A percentile compares a stretch with the other conserved stretches of the same genome.
Evolutionary conservation across 2,329 filamentous ascomycete genomes (phyloP).

Genomic region (Talaromyces sp.): DNA sequence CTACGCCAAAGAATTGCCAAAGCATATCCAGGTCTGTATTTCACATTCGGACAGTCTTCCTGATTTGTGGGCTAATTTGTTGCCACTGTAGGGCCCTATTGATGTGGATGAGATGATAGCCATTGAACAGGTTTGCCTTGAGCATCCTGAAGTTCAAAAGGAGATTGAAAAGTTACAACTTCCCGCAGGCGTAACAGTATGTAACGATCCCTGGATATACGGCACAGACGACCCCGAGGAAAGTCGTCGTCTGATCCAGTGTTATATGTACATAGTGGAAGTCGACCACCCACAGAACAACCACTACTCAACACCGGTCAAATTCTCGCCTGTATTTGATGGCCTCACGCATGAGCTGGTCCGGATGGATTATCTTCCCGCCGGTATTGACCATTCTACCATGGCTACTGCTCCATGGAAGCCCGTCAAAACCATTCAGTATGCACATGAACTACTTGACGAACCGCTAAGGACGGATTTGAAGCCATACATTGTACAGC

Average conservation of each 20-base stretch:
- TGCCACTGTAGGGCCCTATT: slow-evolving; percentile 49
- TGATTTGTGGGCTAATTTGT: slow-evolving; percentile 25
- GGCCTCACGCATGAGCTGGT: slow-evolving; percentile 61
- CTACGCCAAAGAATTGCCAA: slow-evolving; percentile 44
- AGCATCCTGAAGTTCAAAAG: slow-evolving; percentile 55
- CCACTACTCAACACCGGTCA: slow-evolving; percentile 36
- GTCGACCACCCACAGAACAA: slow-evolving; percentile 38
- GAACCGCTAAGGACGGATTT: slow-evolving; percentile 48
- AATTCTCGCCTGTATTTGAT: slow-evolving; percentile 50
- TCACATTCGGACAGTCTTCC: neutral
- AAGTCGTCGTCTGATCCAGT: slow-evolving; percentile 39
- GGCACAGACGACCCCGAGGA: slow-evolving; percentile 45
- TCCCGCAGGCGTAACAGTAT: slow-evolving; percentile 55
- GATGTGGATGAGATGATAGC: slow-evolving; percentile 60
- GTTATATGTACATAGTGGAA: slow-evolving; percentile 40
- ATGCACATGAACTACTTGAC: slow-evolving; percentile 53
- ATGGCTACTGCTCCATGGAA: slow-evolving; percentile 57
- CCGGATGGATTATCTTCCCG: slow-evolving; percentile 67
- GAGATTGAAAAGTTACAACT: slow-evolving; percentile 60
- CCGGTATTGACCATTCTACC: slow-evolving; percentile 59
- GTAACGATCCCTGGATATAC: slow-evolving; percentile 69
- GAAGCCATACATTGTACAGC: slow-evolving; percentile 64
- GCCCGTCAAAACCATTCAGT: slow-evolving; percentile 51
- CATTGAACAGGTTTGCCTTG: slow-evolving; percentile 56
- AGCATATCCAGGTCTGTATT: slow-evolving; percentile 43